phyloP scores from a whole-genome alignment of 768 basidiomycete species.

The Kwoniella dendrophila region DNA sequence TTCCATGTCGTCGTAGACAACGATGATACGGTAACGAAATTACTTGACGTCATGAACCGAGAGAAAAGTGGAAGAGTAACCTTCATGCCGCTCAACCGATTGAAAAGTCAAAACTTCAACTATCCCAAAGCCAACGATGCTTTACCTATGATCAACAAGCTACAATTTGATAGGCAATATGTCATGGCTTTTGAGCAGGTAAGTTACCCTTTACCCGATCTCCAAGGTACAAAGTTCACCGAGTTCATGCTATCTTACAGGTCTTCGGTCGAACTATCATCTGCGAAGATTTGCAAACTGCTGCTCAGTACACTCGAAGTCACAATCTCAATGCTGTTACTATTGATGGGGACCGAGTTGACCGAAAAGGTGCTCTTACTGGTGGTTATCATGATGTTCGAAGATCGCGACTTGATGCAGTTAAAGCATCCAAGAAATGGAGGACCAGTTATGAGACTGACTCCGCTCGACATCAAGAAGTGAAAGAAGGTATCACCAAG shows the following conservation, averaged over 20 bases:
- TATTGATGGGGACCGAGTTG: constrained; percentile 94
- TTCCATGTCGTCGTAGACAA: constrained; percentile 98
- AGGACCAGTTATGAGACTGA: constrained; percentile 70
- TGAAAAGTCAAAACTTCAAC: constrained; percentile 70
- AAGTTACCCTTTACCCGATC: constrained; percentile 15
- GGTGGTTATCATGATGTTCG: constrained; percentile 95
- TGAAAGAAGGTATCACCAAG: constrained; percentile 68
- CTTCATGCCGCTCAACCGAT: constrained; percentile 96
- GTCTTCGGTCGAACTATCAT: constrained; percentile 98
- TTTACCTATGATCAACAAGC: constrained; percentile 71
- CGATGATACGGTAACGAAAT: constrained; percentile 86
- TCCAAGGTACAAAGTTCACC: not conserved
- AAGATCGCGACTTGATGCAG: constrained; percentile 83
- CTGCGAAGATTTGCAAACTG: constrained; percentile 86
- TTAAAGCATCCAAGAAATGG: constrained; percentile 76
- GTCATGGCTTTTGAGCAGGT: constrained; percentile 84
- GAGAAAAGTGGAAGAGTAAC: constrained; percentile 94
- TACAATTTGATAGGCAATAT: constrained; percentile 71
- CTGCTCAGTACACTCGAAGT: constrained; percentile 89
- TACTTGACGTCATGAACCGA: constrained; percentile 90
- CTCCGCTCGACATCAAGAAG: constrained; percentile 68
- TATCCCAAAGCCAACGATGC: constrained; percentile 59
- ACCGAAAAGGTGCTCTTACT: constrained; percentile 91
- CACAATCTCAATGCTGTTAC: constrained; percentile 97
- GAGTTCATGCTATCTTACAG: constrained; percentile 17